These are phyloP conservation scores for Citrullus mucosospermus DNA, from an alignment of 306 rosid genomes.

Conservation along the genomic window DNA sequence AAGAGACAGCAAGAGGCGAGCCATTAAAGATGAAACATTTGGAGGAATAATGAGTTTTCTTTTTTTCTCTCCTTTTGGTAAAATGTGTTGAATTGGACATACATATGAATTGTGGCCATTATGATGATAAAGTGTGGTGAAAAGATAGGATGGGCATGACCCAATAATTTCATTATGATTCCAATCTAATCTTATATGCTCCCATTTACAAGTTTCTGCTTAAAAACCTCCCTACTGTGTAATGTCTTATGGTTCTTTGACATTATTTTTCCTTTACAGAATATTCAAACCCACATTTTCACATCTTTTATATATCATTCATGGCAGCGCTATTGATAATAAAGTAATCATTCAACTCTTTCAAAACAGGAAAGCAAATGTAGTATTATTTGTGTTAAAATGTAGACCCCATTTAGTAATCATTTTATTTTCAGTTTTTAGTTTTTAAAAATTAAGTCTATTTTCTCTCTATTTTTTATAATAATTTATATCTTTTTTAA, in stretches of 20 bases:
- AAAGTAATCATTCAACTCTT: background rate
- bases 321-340: background rate
- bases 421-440: too few relatives aligned
- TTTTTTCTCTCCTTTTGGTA: background rate
- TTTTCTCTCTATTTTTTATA: too few relatives aligned
- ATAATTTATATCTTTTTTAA: too few relatives aligned
- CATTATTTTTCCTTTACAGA: background rate
- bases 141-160: background rate
- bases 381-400: too few relatives aligned
- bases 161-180: background rate
- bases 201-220: background rate
- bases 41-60: background rate
- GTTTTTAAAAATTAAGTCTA: too few relatives aligned
- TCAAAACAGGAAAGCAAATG: background rate
- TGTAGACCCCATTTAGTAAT: too few relatives aligned
- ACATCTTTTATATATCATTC: background rate
- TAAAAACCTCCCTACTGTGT: background rate
- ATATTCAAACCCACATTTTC: background rate
- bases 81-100: background rate
- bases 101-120: background rate
- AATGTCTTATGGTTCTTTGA: background rate
- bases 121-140: background rate
- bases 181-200: background rate
- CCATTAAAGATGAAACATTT: background rate
- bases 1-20: background rate